Conservation (phyloP, 345 rosid species). For the Syzygium aqueum region DNA sequence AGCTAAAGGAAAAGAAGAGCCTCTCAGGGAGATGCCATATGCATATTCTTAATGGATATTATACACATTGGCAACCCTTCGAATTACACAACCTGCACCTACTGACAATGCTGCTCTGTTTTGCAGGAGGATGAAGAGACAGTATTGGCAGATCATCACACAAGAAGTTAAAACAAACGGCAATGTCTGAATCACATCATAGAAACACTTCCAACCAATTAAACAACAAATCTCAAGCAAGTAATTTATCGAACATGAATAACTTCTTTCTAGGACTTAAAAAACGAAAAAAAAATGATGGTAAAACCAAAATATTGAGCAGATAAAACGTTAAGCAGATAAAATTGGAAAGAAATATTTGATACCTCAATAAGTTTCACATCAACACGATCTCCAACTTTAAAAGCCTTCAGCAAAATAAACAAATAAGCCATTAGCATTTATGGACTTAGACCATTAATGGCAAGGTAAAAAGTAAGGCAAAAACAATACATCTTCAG, state of each 20-base stretch:
- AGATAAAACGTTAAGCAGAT: neutral
- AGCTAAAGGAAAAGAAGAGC: neutral
- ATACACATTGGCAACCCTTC: neutral
- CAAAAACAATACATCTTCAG: constrained; percentile 72
- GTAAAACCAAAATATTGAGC: neutral
- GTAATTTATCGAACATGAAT: neutral
- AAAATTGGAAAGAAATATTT: constrained; percentile 1
- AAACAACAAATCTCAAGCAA: neutral
- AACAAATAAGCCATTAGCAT: constrained; percentile 1
- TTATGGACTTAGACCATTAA: neutral
- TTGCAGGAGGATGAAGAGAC: neutral
- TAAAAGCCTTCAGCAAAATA: constrained; percentile 45
- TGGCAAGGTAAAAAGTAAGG: neutral
- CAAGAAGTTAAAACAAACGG: neutral
- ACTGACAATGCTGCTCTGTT: neutral
- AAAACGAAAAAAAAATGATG: neutral
- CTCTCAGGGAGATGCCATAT: neutral
- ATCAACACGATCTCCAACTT: constrained; percentile 87
- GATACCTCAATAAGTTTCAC: constrained; percentile 92
- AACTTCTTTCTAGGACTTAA: neutral
- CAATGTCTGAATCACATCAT: neutral
- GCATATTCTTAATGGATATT: neutral
- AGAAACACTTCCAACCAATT: neutral
- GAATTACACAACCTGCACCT: neutral
- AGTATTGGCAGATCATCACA: neutral